Conservation (phyloP, 352 stramenopile species). For the Phytophthora fragariae region DNA sequence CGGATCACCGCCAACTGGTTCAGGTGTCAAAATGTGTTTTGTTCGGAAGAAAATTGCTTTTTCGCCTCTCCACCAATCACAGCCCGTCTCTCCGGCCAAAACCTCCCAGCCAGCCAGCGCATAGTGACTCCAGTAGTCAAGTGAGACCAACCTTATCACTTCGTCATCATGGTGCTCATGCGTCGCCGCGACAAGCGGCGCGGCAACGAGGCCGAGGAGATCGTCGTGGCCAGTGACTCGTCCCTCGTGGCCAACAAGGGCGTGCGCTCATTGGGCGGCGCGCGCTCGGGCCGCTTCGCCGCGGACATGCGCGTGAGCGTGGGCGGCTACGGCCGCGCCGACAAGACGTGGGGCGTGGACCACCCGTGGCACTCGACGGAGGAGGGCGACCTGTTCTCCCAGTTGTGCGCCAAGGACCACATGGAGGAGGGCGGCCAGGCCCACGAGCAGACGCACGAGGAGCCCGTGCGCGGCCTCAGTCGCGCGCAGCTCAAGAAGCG, state of each 20-base stretch:
- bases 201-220: conserved; percentile 67
- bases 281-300: conserved; percentile 71
- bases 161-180: conserved; percentile 71
- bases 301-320: conserved; percentile 82
- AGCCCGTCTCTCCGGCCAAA: not conserved
- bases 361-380: conserved; percentile 79
- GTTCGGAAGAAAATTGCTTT: too few species aligned
- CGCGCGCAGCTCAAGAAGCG: conserved; percentile 82
- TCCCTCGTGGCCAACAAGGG: conserved; percentile 77
- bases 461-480: conserved; percentile 60
- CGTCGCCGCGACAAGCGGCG: conserved; percentile 73
- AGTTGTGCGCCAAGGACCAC: conserved; percentile 60
- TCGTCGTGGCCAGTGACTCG: conserved; percentile 67
- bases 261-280: conserved; percentile 59
- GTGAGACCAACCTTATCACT: not conserved
- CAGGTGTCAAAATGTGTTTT: too few species aligned
- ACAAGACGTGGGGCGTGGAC: conserved; percentile 83
- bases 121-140: not conserved
- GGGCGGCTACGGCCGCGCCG: conserved; percentile 76
- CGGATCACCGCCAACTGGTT: too few species aligned
- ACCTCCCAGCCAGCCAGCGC: conserved; percentile 18
- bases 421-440: conserved; percentile 69
- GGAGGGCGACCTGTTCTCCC: conserved; percentile 52
- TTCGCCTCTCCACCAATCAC: conserved; percentile 20
- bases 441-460: conserved; percentile 48